These are phyloP conservation scores for Citrus trifoliata DNA, from an alignment of 345 rosid genomes.

Conservation along the genomic window DNA sequence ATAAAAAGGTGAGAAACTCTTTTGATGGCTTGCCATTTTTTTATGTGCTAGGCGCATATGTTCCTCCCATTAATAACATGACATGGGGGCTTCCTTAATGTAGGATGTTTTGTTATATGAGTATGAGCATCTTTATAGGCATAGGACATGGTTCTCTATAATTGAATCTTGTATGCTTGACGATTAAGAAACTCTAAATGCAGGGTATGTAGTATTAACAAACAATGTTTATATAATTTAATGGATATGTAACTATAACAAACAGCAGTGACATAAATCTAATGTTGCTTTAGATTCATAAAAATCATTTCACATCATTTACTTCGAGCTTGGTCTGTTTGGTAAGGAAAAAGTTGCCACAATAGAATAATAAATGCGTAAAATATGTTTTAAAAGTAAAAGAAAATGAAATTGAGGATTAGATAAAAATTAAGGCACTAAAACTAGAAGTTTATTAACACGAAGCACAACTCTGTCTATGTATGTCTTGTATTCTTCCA, in stretches of 20 bases:
- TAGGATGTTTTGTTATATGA: background rate
- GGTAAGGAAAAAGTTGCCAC: background rate
- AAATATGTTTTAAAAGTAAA: background rate
- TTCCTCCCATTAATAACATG: background rate
- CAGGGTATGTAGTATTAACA: background rate
- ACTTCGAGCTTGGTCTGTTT: background rate
- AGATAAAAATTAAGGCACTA: background rate
- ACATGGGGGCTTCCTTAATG: background rate
- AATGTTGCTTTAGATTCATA: background rate
- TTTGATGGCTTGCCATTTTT: background rate
- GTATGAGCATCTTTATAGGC: background rate
- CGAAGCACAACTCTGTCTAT: background rate
- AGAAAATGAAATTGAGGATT: background rate
- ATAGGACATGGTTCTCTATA: background rate
- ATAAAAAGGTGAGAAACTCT: background rate
- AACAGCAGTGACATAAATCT: too few relatives aligned
- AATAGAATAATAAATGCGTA: background rate
- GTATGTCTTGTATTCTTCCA: background rate
- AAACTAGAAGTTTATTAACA: background rate
- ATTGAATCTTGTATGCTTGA: background rate
- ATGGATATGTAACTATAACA: too few relatives aligned
- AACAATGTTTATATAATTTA: background rate
- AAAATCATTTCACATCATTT: background rate
- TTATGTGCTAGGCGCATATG: background rate
- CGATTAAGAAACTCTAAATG: background rate